Evolutionary conservation across 192 early-diverging fungal species (phyloP), one percentile per base, ranked within the genome.

Genomic region (Coemansia sp.): DNA sequence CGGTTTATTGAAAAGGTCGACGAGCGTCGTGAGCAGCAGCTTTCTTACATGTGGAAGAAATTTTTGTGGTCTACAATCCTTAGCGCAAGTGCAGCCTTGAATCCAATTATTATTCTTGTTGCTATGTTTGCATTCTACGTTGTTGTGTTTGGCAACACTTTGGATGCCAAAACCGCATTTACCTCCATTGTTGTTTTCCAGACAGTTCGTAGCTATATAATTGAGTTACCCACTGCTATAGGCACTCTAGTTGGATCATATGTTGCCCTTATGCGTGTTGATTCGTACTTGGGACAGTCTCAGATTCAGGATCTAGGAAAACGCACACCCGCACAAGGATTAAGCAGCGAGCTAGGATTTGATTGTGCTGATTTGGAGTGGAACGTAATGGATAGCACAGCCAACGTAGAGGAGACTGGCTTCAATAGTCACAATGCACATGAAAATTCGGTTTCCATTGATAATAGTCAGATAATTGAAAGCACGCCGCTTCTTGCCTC

Each of bases 221-320:
- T 88, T 62, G 71, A 78, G 48, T 67, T 88, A 16, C 88, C 89
- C 0, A 80, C 85, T 41, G 69, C 85, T 19, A 82, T 91, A 58
- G 72, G 81, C 59, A 83, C 70, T 62, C 65, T 88, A 21, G 70
- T 88, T 45, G 83, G 85, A 66, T 83, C 84, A 46, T 84, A 80
- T 39, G 90, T 92, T 52, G 89, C 90, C 42, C 61, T 91, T 22
- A 71, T 68, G n/a, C 90, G 92, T 45, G 85, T 98, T 46, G 86
- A 89, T 54, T 74, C 79, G 26, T 98, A 92, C 66, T 78, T 98
- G 65, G 74, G 68, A 2, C 90, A 95, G 67, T 74, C 85, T 5
- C 90, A 95, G 52, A 66, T 93, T 41, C 83, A 87, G 69, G 77
- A 67, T 43, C 78, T 87, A 12, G 68, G 70, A 48, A 52, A 85